Evolutionary conservation across 805 yeast species (phyloP).

Genomic region (Nakazawaea siamensis): DNA sequence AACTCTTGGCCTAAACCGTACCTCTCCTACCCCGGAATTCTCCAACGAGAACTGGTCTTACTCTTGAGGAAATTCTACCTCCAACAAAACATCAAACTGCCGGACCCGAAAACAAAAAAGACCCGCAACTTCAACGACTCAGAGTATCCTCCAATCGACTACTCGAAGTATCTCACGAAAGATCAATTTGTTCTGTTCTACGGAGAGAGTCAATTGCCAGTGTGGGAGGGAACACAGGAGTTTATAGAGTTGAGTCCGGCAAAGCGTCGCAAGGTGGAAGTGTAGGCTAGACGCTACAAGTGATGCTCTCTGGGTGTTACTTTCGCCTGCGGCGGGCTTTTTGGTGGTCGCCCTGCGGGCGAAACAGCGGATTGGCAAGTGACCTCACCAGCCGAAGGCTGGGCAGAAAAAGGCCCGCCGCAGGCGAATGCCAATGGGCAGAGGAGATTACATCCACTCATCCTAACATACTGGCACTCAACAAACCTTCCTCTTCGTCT

Average conservation of each 20-base stretch:
- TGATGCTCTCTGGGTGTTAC: too few relatives aligned
- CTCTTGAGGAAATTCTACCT: constrained; percentile 77
- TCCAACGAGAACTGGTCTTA: constrained; percentile 75
- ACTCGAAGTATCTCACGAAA: constrained; percentile 40
- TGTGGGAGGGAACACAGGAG: too few relatives aligned
- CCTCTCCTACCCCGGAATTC: constrained; percentile 65
- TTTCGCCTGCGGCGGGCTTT: too few relatives aligned
- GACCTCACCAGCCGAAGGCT: too few relatives aligned
- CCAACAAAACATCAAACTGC: constrained; percentile 80
- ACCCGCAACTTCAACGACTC: constrained; percentile 50
- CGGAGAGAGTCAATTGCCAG: too few relatives aligned
- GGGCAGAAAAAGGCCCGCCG: too few relatives aligned
- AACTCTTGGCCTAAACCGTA: constrained; percentile 33
- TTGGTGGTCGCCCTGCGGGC: too few relatives aligned
- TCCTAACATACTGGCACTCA: constrained; percentile 10
- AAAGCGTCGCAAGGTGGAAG: neutral
- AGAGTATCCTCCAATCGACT: constrained; percentile 53
- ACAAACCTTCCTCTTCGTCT: constrained; percentile 5
- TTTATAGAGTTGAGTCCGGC: neutral
- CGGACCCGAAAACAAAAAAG: constrained; percentile 68
- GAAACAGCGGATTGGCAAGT: too few relatives aligned
- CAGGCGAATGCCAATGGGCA: neutral
- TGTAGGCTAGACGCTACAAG: too few relatives aligned
- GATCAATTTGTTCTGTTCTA: constrained; percentile 43
- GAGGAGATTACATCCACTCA: neutral